Base-by-base conservation (phyloP, 805 yeast species). In the Pichia membranifaciens region DNA sequence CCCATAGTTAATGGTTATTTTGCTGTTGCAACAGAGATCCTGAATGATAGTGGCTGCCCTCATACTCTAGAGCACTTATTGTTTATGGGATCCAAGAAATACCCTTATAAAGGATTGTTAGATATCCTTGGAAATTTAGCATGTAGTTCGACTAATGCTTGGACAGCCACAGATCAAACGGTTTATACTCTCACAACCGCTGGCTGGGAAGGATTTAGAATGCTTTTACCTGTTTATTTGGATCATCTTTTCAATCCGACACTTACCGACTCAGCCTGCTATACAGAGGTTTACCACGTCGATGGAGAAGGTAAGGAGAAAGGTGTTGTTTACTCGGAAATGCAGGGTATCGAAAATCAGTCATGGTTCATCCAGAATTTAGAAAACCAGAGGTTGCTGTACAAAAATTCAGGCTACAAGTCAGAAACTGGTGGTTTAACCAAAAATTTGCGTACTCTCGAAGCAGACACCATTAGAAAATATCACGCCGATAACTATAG, bases 161-260 rank as follows among this genome's bases (percentile, higher is more conserved):
- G 96, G 96, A 93, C 99, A 0, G 88, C 84, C 0, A 87, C 93
- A 4, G 98, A 93, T 66, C 95, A 87, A 61, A 93, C 99, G 0
- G 96, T 89, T 2, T 93, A 93, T 58, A 88, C 96, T 2, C 71
- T 93, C 47, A 76, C 84, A 8, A 81, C 95, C 34, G 98, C 98
- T 1, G 98, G 98, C 9, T 90, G 96, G 96, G 87, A 87, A 48
- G 98, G 97, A 1, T 93, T 93, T 67, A 78, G 77, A 42, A 75
- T 81, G 51, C 68, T 93, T 25, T 73, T 93, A 28, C 98, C 99
- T 0, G 82, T 89, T 3, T 93, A 91, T 62, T 66, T 93, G 54
- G 98, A 93, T 61, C 98, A 93, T 61, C 66, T 93, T 21, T 64
- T 89, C 40, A 65, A 81, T 56, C 97, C 99, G 2, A 87, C 95